phyloP scores from a whole-genome alignment of 768 basidiomycete species.

The Tulasnella sp. region DNA sequence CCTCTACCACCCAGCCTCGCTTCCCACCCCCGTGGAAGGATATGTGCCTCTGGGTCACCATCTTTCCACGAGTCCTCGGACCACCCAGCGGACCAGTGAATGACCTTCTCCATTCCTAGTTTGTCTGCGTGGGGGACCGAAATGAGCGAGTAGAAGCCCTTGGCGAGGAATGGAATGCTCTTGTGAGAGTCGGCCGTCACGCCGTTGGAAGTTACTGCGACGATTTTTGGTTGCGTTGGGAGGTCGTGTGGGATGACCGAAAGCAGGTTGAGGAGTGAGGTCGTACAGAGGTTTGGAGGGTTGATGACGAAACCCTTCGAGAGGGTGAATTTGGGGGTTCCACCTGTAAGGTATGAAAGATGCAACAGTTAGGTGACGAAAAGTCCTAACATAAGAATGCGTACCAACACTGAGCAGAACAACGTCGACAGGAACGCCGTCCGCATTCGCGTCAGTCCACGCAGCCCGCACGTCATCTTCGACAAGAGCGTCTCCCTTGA shows the following conservation, averaged over 20 bases:
- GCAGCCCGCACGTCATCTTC: not conserved
- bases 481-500: slow-evolving; percentile 19
- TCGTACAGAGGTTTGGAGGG: slow-evolving; percentile 58
- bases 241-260: slow-evolving; percentile 9
- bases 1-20: too few relatives aligned
- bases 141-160: too few relatives aligned
- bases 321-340: slow-evolving; percentile 43
- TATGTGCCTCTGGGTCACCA: too few relatives aligned
- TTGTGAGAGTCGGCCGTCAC: slow-evolving; percentile 46
- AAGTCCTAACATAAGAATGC: not conserved
- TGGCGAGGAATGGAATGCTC: too few relatives aligned
- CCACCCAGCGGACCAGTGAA: too few relatives aligned
- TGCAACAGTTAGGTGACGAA: not conserved
- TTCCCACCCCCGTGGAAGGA: too few relatives aligned
- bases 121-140: too few relatives aligned
- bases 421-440: slow-evolving; percentile 7
- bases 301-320: slow-evolving; percentile 48
- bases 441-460: not conserved
- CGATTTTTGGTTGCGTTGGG: slow-evolving; percentile 43
- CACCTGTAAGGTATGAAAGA: slow-evolving; percentile 40
- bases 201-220: slow-evolving; percentile 54
- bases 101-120: too few relatives aligned
- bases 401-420: slow-evolving; percentile 7
- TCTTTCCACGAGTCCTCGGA: too few relatives aligned
- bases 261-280: slow-evolving; percentile 52